Evolutionary conservation across 805 yeast genomes (phyloP).

Genomic region (Candida taoyuanica): DNA sequence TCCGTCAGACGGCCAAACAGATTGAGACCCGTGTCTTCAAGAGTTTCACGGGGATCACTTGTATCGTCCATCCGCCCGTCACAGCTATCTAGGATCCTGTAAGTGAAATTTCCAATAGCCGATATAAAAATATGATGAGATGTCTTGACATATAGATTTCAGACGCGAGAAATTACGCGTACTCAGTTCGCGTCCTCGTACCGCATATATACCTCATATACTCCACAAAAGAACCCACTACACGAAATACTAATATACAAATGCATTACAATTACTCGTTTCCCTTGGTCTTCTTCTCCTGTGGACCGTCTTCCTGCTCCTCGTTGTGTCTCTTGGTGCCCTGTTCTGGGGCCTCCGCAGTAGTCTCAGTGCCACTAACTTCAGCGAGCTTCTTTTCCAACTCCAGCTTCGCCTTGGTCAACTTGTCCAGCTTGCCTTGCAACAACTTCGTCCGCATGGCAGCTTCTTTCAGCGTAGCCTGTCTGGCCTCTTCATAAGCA

Average conservation of each 20-base stretch:
- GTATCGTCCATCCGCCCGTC: neutral
- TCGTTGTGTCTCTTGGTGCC: slow-evolving; percentile 22
- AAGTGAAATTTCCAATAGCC: too few relatives aligned
- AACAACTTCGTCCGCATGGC: slow-evolving; percentile 39
- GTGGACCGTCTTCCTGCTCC: slow-evolving; percentile 28
- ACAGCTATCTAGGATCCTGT: too few relatives aligned
- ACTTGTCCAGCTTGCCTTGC: slow-evolving; percentile 34
- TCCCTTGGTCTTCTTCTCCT: slow-evolving; percentile 26
- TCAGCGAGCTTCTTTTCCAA: slow-evolving; percentile 18
- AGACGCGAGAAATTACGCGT: slow-evolving; percentile 1
- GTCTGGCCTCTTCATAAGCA: slow-evolving; percentile 23
- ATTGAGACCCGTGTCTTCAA: slow-evolving; percentile 7
- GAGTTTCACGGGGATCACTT: slow-evolving; percentile 13
- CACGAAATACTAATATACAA: neutral
- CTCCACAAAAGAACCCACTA: neutral
- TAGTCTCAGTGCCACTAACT: slow-evolving; percentile 1
- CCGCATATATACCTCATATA: neutral
- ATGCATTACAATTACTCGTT: slow-evolving; percentile 8
- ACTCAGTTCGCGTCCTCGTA: too few relatives aligned
- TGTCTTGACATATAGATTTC: too few relatives aligned
- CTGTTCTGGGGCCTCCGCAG: slow-evolving; percentile 4
- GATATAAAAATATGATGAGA: neutral
- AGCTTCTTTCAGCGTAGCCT: slow-evolving; percentile 28
- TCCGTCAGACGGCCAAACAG: slow-evolving; percentile 11
- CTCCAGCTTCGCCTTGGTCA: slow-evolving; percentile 35